phyloP scores from a whole-genome alignment of 257 asterid genomes.

The Solanum phureja region DNA sequence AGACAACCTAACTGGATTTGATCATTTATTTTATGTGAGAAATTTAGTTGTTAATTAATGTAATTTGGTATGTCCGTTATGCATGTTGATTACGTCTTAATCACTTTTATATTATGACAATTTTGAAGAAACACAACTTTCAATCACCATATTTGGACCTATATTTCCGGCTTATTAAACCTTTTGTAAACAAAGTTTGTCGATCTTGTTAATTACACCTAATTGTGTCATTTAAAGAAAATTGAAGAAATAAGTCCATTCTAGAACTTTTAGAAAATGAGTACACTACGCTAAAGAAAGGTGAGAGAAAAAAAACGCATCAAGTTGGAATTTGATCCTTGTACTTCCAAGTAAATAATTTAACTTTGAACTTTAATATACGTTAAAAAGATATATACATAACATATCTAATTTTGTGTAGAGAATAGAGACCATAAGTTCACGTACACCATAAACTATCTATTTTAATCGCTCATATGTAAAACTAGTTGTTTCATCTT shows the following conservation, averaged over 20 bases:
- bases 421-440: too few species aligned
- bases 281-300: background rate
- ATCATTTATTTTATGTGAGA: background rate
- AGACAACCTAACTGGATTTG: background rate
- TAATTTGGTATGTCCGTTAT: background rate
- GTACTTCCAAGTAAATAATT: background rate
- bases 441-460: background rate
- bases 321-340: background rate
- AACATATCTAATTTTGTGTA: too few species aligned
- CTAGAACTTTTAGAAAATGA: background rate
- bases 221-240: background rate
- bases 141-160: background rate
- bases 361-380: too few species aligned
- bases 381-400: too few species aligned
- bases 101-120: background rate
- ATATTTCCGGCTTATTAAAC: background rate
- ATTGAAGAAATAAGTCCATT: background rate
- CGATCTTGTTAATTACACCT: background rate
- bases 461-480: background rate
- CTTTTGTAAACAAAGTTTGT: background rate
- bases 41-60: background rate
- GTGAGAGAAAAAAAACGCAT: background rate
- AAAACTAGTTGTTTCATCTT: background rate
- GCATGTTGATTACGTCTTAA: background rate
- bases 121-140: background rate